Conservation (phyloP, 805 yeast species). For the Candida caryicola region DNA sequence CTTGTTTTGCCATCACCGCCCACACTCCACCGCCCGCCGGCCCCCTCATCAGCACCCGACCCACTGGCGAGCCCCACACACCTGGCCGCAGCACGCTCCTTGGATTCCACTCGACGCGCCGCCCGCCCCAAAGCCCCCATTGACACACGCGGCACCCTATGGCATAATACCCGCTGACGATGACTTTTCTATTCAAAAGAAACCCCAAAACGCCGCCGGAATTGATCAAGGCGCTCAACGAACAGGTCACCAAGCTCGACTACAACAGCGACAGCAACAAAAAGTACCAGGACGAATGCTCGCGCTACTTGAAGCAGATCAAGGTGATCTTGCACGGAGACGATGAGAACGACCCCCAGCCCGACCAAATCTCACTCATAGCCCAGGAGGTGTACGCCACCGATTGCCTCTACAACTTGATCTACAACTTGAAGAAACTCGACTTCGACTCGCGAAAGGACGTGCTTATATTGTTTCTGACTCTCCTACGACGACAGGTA, state of each 20-base stretch:
- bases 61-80: too few relatives aligned
- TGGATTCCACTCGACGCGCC: too few relatives aligned
- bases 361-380: slow-evolving; percentile 71
- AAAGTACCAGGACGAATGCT: slow-evolving; percentile 70
- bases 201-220: slow-evolving; percentile 90
- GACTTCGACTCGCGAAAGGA: slow-evolving; percentile 92
- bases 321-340: slow-evolving; percentile 69
- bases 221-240: slow-evolving; percentile 70
- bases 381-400: slow-evolving; percentile 76
- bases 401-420: slow-evolving; percentile 63
- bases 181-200: slow-evolving; percentile 90
- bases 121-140: background rate
- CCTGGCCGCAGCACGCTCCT: too few relatives aligned
- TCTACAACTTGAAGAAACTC: slow-evolving; percentile 57
- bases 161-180: slow-evolving; percentile 19
- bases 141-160: background rate
- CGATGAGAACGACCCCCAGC: slow-evolving; percentile 58
- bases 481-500: slow-evolving; percentile 73
- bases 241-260: slow-evolving; percentile 65
- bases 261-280: slow-evolving; percentile 32
- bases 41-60: too few relatives aligned
- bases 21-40: too few relatives aligned
- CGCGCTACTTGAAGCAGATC: slow-evolving; percentile 61
- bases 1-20: too few relatives aligned
- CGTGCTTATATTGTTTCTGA: slow-evolving; percentile 67